These are phyloP conservation scores for Pythium volutum DNA, from an alignment of 352 stramenopile species.

Conservation along the genomic window DNA sequence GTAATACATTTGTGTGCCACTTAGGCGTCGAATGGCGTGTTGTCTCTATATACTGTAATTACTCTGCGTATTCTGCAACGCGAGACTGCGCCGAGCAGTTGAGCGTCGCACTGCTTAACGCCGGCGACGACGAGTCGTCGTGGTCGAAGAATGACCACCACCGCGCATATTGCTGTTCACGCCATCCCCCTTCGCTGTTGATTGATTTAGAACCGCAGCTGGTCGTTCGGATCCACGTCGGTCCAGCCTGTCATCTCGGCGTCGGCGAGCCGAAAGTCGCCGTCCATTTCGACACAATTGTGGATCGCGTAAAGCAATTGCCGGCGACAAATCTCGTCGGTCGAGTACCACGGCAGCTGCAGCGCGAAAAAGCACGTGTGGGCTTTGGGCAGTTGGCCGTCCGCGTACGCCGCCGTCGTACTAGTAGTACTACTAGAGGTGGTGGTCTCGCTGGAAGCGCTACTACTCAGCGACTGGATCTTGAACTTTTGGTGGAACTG, in stretches of 20 bases:
- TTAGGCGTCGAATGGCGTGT: too few species aligned
- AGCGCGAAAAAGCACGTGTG: conserved; percentile 89
- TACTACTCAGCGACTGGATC: conserved; percentile 56
- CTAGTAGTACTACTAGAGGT: neutral
- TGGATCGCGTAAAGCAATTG: conserved; percentile 79
- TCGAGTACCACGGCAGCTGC: conserved; percentile 78
- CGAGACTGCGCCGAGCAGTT: too few species aligned
- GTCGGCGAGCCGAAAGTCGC: conserved; percentile 83
- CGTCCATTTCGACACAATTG: conserved; percentile 88
- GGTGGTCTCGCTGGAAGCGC: conserved; percentile 5
- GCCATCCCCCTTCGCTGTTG: neutral
- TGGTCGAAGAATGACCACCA: too few species aligned
- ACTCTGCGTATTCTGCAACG: too few species aligned
- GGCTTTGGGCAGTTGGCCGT: conserved; percentile 78
- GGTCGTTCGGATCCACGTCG: conserved; percentile 58
- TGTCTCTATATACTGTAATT: too few species aligned
- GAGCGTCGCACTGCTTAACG: too few species aligned
- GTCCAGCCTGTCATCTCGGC: conserved; percentile 79
- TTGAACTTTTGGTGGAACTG: conserved; percentile 88
- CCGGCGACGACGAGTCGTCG: too few species aligned
- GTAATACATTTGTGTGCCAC: too few species aligned
- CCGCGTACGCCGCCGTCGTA: conserved; percentile 15
- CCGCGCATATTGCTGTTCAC: too few species aligned
- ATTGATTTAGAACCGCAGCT: conserved; percentile 63
- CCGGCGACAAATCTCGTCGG: conserved; percentile 60